Conservation (phyloP, 108 stramenopile genomes). For the Mayamaea pseudoterrestris region DNA sequence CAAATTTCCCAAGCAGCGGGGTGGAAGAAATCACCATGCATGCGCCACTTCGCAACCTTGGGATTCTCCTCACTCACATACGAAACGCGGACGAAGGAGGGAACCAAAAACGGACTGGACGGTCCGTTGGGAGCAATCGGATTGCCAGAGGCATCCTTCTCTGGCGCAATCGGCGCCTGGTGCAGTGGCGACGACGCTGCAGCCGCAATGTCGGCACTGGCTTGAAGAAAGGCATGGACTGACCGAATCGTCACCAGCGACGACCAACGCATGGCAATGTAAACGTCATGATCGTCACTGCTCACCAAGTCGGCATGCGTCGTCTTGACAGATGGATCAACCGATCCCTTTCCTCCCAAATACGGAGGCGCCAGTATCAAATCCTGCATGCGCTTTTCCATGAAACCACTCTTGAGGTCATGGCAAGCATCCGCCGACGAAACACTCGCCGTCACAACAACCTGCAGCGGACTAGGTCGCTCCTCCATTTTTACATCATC, state of each 20-base stretch:
- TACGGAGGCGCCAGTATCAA: conserved; percentile 66
- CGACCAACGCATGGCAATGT: conserved; percentile 78
- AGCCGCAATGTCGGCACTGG: conserved; percentile 71
- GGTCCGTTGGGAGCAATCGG: conserved; percentile 33
- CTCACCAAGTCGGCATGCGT: conserved; percentile 75
- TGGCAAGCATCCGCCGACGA: conserved; percentile 75
- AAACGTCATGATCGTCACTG: conserved; percentile 76
- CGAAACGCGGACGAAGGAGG: conserved; percentile 77
- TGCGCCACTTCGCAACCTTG: conserved; percentile 72
- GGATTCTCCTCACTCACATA: conserved; percentile 82
- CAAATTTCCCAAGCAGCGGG: conserved; percentile 85
- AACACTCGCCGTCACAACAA: conserved; percentile 69
- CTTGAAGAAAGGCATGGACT: conserved; percentile 65
- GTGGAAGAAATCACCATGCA: conserved; percentile 80
- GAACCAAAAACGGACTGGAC: conserved; percentile 71
- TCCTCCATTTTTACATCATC: conserved; percentile 48
- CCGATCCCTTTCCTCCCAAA: conserved; percentile 28
- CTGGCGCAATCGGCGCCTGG: conserved; percentile 22
- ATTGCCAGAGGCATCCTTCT: conserved; percentile 38
- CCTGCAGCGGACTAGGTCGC: conserved; percentile 71
- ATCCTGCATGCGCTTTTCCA: conserved; percentile 79
- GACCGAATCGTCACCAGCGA: conserved; percentile 57
- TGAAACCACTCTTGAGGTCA: conserved; percentile 76
- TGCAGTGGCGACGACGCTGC: conserved; percentile 56
- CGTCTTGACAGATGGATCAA: conserved; percentile 38